Conservation (phyloP, 768 basidiomycete genomes). For the Hygrocybe coccinea region DNA sequence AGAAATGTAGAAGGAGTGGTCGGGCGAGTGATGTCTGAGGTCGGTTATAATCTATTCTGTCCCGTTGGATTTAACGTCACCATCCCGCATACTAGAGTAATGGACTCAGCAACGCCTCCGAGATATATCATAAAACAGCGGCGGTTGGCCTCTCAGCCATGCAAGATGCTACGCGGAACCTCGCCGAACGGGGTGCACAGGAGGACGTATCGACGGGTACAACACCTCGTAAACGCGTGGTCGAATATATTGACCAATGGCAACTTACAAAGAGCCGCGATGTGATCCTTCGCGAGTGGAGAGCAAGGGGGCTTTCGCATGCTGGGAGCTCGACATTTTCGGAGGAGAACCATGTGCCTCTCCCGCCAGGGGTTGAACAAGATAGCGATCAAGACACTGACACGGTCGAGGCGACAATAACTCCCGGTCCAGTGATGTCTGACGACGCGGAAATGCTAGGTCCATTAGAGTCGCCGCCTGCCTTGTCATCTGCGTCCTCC, state of each 20-base stretch:
- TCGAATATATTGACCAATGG: constrained; percentile 71
- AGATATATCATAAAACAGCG: constrained; percentile 42
- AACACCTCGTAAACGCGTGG: constrained; percentile 72
- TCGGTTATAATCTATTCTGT: constrained; percentile 27
- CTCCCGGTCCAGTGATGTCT: background rate
- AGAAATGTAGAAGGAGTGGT: constrained; percentile 43
- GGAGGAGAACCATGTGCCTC: constrained; percentile 33
- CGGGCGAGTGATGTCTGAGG: constrained; percentile 47
- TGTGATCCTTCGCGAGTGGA: constrained; percentile 51
- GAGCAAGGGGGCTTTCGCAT: constrained; percentile 28
- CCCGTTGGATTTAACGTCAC: background rate
- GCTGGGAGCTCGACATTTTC: constrained; percentile 34
- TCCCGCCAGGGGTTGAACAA: constrained; percentile 24
- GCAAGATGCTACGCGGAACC: constrained; percentile 44
- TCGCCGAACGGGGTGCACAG: constrained; percentile 54
- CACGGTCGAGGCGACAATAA: background rate
- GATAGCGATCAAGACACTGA: background rate
- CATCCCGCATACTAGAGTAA: constrained; percentile 32
- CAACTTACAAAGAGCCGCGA: constrained; percentile 62
- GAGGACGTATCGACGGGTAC: constrained; percentile 65
- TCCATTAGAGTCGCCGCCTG: constrained; percentile 16
- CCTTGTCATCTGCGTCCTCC: constrained; percentile 36
- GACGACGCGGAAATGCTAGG: background rate
- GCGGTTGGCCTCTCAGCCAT: constrained; percentile 44
- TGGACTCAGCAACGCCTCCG: constrained; percentile 36